Evolutionary conservation across 768 basidiomycete genomes (phyloP), one percentile per base, ranked within the genome.

Genomic region (Auriculariales sp.): DNA sequence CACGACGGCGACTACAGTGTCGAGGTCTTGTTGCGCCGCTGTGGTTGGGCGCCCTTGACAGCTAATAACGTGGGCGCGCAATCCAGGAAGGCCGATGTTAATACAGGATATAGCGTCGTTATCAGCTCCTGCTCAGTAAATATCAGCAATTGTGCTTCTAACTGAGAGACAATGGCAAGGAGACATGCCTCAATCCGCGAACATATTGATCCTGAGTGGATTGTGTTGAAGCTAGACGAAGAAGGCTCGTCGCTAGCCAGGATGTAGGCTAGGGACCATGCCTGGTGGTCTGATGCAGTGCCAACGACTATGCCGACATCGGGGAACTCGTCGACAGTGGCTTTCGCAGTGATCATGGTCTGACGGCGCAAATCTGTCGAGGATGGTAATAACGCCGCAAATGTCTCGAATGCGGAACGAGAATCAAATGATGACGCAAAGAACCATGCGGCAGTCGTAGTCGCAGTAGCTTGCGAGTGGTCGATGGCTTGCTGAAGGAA

Each of bases 81-180:
- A 61, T 98, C 93, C 19, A 98, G 75, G 64, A 90, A 88, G 1
- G 85, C 81, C 19, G 89, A 81, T 2, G 90, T 67, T 10, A 97
- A 68, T 9, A 81, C 80, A 3, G 89, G 72, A 56, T 91, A 78
- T n/a, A 98, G 64, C 12, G 80, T 75, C 48, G 74, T 72, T 50
- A 83, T 77, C 25, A 95, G 68, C 61, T 57, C 53, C 66, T 68
- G 53, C 24, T 6, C 19, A n/a, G 27, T n/a, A 28, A 27, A 17
- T 33, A n/a, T n/a, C 28, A 22, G 3, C 22, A 28, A 22, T 10
- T n/a, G 15, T 14, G 11, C 24, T 15, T 19, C 14, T 48, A 28
- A 24, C 17, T 14, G 11, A 4, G 15, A 10, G 47, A 14, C 9
- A 31, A 48, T 28, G 14, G 4, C 15, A 48, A 14, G 5, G 15